Conservation (phyloP, 345 rosid species). For the Trapa incisa region DNA sequence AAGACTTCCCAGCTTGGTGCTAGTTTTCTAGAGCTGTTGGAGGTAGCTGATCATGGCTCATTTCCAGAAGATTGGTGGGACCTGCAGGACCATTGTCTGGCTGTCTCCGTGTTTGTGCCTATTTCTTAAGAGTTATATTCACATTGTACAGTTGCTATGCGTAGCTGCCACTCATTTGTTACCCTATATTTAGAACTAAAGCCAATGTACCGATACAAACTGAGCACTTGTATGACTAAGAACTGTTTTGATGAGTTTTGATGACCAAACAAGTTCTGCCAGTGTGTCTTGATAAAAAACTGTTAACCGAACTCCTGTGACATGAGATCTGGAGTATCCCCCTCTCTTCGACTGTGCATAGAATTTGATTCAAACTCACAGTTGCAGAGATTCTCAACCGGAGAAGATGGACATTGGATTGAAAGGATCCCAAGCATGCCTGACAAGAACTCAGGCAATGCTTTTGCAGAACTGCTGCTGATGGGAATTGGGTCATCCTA, state of each 20-base stretch:
- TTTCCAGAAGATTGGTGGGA: background rate
- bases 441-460: background rate
- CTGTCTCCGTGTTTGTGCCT: no score
- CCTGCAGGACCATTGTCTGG: background rate
- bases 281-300: no score
- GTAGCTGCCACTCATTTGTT: background rate
- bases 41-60: background rate
- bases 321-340: background rate
- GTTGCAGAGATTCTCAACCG: no score
- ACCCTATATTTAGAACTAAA: background rate
- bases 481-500: background rate
- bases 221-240: background rate
- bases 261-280: no score
- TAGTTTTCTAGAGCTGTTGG: background rate
- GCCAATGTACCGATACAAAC: background rate
- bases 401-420: background rate
- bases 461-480: background rate
- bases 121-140: background rate
- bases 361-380: background rate
- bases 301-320: no score
- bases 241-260: background rate
- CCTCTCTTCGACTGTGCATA: background rate
- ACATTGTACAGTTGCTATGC: background rate
- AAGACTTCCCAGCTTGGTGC: background rate
- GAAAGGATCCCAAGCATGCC: background rate